phyloP scores from a whole-genome alignment of 768 basidiomycete species.

The Mrakia gelida region DNA sequence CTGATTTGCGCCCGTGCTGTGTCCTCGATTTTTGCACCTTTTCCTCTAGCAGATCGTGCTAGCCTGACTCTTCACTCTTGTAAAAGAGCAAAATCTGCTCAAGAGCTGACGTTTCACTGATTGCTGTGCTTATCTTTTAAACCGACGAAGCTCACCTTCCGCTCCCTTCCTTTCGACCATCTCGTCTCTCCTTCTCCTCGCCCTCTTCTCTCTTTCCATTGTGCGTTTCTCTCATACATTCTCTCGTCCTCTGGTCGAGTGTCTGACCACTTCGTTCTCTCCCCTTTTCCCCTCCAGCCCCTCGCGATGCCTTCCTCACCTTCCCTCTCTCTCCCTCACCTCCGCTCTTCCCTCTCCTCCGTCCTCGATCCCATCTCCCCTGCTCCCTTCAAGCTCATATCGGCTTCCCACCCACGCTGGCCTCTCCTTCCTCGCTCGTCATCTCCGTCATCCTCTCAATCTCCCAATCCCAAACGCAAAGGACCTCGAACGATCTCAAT shows the following conservation, averaged over 20 bases:
- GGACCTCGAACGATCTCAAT: constrained; percentile 15
- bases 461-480: not conserved
- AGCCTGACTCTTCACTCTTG: too few species aligned
- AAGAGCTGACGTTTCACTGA: too few species aligned
- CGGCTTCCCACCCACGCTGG: constrained; percentile 22
- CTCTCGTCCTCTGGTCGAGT: not conserved
- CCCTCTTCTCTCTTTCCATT: not conserved
- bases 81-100: too few species aligned
- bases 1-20: too few species aligned
- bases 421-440: not conserved
- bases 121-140: too few species aligned
- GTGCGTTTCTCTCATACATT: not conserved
- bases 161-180: not conserved
- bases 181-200: not conserved
- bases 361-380: constrained; percentile 6
- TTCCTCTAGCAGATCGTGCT: too few species aligned
- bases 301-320: not conserved
- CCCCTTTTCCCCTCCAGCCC: not conserved
- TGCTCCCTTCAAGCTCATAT: constrained; percentile 29
- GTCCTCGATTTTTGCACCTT: too few species aligned
- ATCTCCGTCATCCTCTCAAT: not conserved
- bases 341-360: constrained; percentile 13
- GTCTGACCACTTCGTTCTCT: too few species aligned
- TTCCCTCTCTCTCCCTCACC: not conserved
- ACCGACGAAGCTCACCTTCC: not conserved